phyloP scores from a whole-genome alignment of 2,329 filamentous ascomycete genomes.

The Xylaria sp. region DNA sequence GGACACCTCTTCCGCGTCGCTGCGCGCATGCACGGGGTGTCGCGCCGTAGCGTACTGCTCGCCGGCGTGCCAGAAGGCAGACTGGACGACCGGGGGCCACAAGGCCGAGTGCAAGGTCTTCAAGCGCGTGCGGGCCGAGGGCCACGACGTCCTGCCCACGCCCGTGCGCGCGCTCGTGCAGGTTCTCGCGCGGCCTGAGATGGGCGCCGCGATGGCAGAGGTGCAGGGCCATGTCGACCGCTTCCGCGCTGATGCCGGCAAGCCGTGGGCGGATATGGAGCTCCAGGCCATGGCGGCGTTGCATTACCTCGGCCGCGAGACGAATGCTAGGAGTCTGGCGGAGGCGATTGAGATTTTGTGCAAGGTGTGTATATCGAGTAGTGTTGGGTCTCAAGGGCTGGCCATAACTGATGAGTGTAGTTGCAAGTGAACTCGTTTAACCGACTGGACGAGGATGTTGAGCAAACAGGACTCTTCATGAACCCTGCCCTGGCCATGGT shows the following conservation, averaged over 20 bases:
- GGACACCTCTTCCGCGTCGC: slow-evolving; percentile 25
- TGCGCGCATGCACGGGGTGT: slow-evolving; percentile 58
- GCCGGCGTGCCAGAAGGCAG: slow-evolving; percentile 56
- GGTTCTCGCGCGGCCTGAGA: slow-evolving; percentile 49
- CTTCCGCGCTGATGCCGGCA: slow-evolving; percentile 42
- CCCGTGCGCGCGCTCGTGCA: slow-evolving; percentile 60
- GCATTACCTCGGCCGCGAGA: slow-evolving; percentile 50
- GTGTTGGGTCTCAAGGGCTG: neutral
- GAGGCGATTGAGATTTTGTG: slow-evolving; percentile 56
- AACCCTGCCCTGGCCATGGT: slow-evolving; percentile 62
- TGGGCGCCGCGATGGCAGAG: slow-evolving; percentile 42
- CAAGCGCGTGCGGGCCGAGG: slow-evolving; percentile 46
- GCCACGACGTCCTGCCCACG: slow-evolving; percentile 54
- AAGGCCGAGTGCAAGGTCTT: slow-evolving; percentile 59
- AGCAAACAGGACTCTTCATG: slow-evolving; percentile 60
- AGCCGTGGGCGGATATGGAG: slow-evolving; percentile 53
- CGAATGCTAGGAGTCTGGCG: slow-evolving; percentile 44
- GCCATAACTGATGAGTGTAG: slow-evolving; percentile 45
- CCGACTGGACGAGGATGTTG: slow-evolving; percentile 57
- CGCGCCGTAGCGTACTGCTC: slow-evolving; percentile 61
- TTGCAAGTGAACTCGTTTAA: slow-evolving; percentile 68
- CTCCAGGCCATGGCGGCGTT: slow-evolving; percentile 58
- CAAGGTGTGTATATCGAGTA: slow-evolving; percentile 50
- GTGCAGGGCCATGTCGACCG: slow-evolving; percentile 55
- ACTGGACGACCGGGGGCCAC: slow-evolving; percentile 58